These are phyloP conservation scores for Claviceps humidiphila DNA, from an alignment of 2,329 filamentous ascomycete genomes.

Conservation along the genomic window DNA sequence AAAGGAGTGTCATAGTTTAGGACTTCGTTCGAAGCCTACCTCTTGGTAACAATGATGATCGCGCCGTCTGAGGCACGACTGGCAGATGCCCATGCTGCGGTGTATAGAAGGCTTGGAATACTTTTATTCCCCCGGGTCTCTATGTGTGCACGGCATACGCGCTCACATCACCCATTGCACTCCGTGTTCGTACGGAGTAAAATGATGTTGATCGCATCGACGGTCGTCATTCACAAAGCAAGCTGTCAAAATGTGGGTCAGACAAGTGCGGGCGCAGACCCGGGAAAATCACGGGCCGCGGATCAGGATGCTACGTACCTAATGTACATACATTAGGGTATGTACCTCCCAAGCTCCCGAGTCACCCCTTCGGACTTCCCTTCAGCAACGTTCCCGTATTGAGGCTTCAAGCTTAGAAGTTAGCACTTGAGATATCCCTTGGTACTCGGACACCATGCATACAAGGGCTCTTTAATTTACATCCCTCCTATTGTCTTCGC, in stretches of 20 bases:
- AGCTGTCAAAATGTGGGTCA: neutral
- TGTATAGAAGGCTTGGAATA: neutral
- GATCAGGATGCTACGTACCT: too few species aligned
- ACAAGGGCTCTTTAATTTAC: neutral
- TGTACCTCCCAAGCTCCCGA: neutral
- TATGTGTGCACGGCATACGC: neutral
- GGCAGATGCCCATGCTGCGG: conserved; percentile 43
- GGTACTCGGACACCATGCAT: neutral
- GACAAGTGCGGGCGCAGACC: neutral
- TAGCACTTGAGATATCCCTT: neutral
- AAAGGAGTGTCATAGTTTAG: neutral
- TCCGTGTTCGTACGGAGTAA: neutral
- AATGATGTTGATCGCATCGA: neutral
- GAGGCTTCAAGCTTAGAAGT: neutral
- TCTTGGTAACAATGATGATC: conserved; percentile 40
- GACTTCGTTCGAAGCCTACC: conserved; percentile 13
- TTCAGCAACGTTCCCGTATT: neutral
- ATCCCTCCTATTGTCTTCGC: neutral
- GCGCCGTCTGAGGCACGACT: conserved; percentile 44
- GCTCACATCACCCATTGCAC: conserved; percentile 5
- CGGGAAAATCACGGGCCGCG: conserved; percentile 3
- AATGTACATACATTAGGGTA: too few species aligned
- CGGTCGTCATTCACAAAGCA: neutral
- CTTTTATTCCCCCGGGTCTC: neutral
- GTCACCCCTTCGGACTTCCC: neutral